Evolutionary conservation across 2,329 filamentous ascomycete genomes (phyloP), one percentile per base, ranked within the genome.

Genomic region (Xylaria sp.): DNA sequence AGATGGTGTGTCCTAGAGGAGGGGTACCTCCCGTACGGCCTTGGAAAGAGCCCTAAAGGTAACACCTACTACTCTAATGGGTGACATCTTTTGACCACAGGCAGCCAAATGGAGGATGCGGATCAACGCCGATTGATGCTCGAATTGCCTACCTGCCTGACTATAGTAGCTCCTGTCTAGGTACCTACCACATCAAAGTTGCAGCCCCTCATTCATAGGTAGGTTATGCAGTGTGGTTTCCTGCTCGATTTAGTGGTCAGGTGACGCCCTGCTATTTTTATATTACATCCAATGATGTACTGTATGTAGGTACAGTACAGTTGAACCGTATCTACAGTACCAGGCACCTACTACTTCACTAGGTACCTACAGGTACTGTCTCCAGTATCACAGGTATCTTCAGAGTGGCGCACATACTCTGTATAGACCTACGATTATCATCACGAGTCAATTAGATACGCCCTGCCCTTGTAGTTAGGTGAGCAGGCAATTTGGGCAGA

Each of bases 201-300:
- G 6, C 17, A 43, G 12, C 45, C 8, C 17, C 46, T 38, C 23
- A 38, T 33, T 52, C 4, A 43, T 43, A 37, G 49, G 50, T 58
- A 47, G 43, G 14, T 50, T 60, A 54, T 53, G 53, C 54, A 25
- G 60, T 40, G 38, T 60, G 11, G 45, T 54, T 57, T 61, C 57
- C 61, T 53, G 47, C 58, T 61, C 57, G 50, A 35, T 49, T 43
- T 57, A 42, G 31, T 14, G 37, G 61, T 61, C 62, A 64, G 62
- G 58, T 61, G 62, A 64, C 57, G 53, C 33, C 43, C 37, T 60
- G 52, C 38, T 57, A 58, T 57, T 64, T 60, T 63, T 56, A 63
- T 31, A 43, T 46, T 12, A 35, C n/a, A n/a, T n/a, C n/a, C n/a
- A n/a, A n/a, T n/a, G 14, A 35, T 43, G n/a, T 37, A 56, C 31